These are phyloP conservation scores for Drechmeria coniospora DNA, from an alignment of 2,329 filamentous ascomycete species.

Conservation along the genomic window DNA sequence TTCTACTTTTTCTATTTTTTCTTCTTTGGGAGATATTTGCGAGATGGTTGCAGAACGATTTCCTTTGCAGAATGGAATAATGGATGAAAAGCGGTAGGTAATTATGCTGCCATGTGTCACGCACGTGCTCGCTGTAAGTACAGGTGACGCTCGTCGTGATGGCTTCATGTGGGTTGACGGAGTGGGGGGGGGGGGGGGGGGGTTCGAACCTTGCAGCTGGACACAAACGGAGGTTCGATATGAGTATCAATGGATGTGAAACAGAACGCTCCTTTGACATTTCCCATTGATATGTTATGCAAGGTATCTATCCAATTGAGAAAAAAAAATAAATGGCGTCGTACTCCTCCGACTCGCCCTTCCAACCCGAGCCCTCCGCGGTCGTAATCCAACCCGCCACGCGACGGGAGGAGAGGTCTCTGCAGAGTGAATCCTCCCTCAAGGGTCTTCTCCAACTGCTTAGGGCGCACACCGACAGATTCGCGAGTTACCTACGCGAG, in stretches of 20 bases:
- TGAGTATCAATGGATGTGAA: background rate
- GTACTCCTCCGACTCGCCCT: constrained; percentile 38
- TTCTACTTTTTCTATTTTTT: too few relatives aligned
- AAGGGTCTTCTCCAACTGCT: constrained; percentile 56
- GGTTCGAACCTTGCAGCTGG: background rate
- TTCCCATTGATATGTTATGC: background rate
- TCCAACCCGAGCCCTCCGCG: constrained; percentile 43
- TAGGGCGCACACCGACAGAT: constrained; percentile 39
- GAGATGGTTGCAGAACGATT: too few relatives aligned
- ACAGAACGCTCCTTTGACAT: background rate
- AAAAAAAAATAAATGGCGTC: constrained; percentile 25
- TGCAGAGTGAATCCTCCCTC: constrained; percentile 61
- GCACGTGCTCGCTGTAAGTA: too few relatives aligned
- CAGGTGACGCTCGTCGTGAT: constrained; percentile 5
- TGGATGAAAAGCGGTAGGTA: too few relatives aligned
- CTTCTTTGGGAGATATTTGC: too few relatives aligned
- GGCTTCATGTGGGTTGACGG: constrained; percentile 3
- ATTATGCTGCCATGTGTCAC: too few relatives aligned
- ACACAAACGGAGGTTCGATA: background rate
- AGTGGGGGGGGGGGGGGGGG: background rate
- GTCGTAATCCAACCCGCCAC: constrained; percentile 56
- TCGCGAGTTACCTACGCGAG: constrained; percentile 55
- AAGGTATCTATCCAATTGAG: accelerated
- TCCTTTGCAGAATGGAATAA: too few relatives aligned
- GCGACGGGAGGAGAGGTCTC: constrained; percentile 54